A percentile compares a stretch with the other conserved stretches of the same genome.
These are phyloP conservation scores for Linnemannia exigua DNA, from an alignment of 192 early-diverging fungal genomes.

Conservation along the genomic window DNA sequence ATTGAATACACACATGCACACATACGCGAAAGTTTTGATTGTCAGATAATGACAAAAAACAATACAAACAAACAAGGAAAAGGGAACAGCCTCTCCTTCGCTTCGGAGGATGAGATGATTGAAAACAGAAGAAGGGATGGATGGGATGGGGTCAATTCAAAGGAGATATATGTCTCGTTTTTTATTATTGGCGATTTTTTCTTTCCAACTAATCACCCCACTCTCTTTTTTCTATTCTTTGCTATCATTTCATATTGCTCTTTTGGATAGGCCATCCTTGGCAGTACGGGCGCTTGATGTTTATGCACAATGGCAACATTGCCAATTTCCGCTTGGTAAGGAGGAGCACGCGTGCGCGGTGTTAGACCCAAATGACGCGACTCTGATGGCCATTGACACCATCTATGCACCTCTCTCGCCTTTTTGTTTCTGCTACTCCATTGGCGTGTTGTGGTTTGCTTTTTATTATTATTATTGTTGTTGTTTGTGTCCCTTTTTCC, in stretches of 20 bases:
- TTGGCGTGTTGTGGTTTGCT: not conserved
- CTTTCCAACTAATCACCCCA: not conserved
- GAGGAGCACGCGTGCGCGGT: not conserved
- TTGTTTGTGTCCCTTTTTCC: not conserved
- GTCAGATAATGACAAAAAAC: not conserved
- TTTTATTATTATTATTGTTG: no score
- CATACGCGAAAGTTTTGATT: no score
- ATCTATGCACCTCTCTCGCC: slow-evolving; percentile 36
- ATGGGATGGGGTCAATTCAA: not conserved
- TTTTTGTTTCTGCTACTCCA: not conserved
- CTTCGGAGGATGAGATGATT: not conserved
- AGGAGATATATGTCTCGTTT: not conserved
- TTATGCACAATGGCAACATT: slow-evolving; percentile 86
- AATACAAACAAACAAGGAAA: not conserved
- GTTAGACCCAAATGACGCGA: slow-evolving; percentile 35
- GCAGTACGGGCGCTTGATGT: slow-evolving; percentile 82
- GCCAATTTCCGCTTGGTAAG: slow-evolving; percentile 73
- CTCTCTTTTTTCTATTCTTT: not conserved
- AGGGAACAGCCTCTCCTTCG: not conserved
- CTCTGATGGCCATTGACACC: slow-evolving; percentile 27
- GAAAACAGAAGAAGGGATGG: not conserved
- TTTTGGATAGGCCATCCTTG: slow-evolving; percentile 66
- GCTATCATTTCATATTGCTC: not conserved
- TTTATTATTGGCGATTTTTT: not conserved
- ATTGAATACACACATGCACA: no score